Conservation (phyloP, 2,329 filamentous ascomycete genomes). For the Teratosphaeria gauchensis region DNA sequence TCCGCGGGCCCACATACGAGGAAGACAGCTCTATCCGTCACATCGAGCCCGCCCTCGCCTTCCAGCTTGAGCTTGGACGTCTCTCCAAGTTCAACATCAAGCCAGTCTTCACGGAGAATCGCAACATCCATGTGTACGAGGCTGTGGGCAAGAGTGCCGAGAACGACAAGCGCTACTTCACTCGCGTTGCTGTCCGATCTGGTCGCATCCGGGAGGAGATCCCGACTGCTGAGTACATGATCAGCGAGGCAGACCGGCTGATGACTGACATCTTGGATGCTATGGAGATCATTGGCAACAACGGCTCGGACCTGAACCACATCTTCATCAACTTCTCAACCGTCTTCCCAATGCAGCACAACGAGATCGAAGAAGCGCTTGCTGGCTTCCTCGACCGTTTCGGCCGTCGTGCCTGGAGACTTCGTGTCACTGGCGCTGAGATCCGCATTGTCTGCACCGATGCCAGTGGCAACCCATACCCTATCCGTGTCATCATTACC, state of each 20-base stretch:
- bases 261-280: conserved; percentile 98
- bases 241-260: conserved; percentile 89
- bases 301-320: conserved; percentile 98
- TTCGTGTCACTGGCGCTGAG: conserved; percentile 93
- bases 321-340: conserved; percentile 99
- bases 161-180: conserved; percentile 97
- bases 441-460: conserved; percentile 98
- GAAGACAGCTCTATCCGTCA: conserved; percentile 96
- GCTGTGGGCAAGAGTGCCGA: conserved; percentile 89
- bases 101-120: conserved; percentile 97
- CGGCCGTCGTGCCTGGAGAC: conserved; percentile 85
- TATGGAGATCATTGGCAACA: conserved; percentile 96
- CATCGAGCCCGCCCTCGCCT: conserved; percentile 89
- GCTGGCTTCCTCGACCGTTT: conserved; percentile 95
- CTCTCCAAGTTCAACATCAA: conserved; percentile 96
- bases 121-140: conserved; percentile 98
- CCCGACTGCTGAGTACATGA: conserved; percentile 95
- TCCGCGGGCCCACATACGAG: conserved; percentile 80
- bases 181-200: conserved; percentile 86
- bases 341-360: conserved; percentile 82
- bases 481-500: conserved; percentile 89
- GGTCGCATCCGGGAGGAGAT: conserved; percentile 95
- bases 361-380: conserved; percentile 84
- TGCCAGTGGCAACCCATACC: conserved; percentile 71
- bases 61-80: conserved; percentile 93